Base-by-base conservation (phyloP, 768 basidiomycete species). In the Mycena galopus region DNA sequence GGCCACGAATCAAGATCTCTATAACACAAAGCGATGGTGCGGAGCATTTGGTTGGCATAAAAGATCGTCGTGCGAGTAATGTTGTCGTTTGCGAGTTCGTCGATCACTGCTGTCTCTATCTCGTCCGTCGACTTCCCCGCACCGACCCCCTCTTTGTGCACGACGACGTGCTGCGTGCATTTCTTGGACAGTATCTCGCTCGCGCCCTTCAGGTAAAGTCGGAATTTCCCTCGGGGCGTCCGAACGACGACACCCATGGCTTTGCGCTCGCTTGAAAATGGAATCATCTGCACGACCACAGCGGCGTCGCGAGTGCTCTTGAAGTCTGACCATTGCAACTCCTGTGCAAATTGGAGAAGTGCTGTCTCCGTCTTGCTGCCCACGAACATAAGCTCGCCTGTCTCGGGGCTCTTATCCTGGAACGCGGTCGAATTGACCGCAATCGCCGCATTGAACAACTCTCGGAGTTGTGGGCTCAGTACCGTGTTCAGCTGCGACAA, bases 281-380 rank as follows among this genome's bases (percentile, higher is more conserved):
- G 97, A 57, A 97, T 89, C 92, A 97, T 92, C 83, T 97, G 96
- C 1, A 95, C 82, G 47, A 96, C 81, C 9, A 86, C 75, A 29
- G 88, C 89, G 19, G 78, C 72, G 11, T 94, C 91, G 23, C 97
- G 88, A 3, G 88, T 90, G 61, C 86, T 77, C 79, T 84, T 89
- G 85, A 94, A 96, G 70, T 91, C 84, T 9, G 84, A 81, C 96
- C 96, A 99, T 17, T 87, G 84, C 50, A 93, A 89, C 35, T 93
- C 91, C 84, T 93, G 91, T 16, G 94, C 94, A 73, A 98, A 95
- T 75, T 90, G 88, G 19, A 99, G 86, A 21, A 99, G 87, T 2
- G 97, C 96, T 2, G 94, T 95, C 84, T 98, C 97, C 2, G 97
- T 99, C 88, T 99, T 99, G 85, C 90, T 94, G 14, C 97, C 97